These are phyloP conservation scores for Argentina anserina DNA, from an alignment of 306 rosid genomes.

Conservation along the genomic window DNA sequence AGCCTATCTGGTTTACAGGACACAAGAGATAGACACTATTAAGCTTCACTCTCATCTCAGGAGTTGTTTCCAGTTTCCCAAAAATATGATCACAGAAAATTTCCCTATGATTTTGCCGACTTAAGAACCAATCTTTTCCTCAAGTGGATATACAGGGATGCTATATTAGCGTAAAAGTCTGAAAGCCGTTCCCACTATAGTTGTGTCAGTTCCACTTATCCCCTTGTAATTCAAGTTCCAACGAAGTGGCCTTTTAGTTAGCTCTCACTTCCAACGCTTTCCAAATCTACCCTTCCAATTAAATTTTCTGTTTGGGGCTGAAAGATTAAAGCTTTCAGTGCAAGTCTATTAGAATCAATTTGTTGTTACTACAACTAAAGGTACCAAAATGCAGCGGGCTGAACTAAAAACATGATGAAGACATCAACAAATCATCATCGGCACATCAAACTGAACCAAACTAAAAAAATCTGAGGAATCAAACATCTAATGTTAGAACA, in stretches of 20 bases:
- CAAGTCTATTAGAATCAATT: background rate
- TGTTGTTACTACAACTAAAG: background rate
- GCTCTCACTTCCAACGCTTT: background rate
- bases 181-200: no score
- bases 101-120: no score
- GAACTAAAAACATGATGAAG: background rate
- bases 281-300: background rate
- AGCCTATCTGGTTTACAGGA: conserved; percentile 53
- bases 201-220: background rate
- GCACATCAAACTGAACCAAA: background rate
- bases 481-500: no score
- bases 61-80: background rate
- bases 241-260: background rate
- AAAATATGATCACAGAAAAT: conserved; percentile 8
- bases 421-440: background rate
- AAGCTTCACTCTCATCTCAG: conserved; percentile 6
- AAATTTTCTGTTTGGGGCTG: background rate
- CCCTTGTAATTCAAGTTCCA: background rate
- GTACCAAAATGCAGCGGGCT: background rate
- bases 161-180: background rate
- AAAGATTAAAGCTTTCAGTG: background rate
- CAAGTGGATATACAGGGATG: no score
- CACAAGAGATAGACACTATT: conserved; percentile 24
- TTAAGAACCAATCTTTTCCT: no score
- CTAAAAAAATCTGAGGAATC: background rate